Evolutionary conservation across 768 basidiomycete genomes (phyloP).

Genomic region (Leccinellum luteum): DNA sequence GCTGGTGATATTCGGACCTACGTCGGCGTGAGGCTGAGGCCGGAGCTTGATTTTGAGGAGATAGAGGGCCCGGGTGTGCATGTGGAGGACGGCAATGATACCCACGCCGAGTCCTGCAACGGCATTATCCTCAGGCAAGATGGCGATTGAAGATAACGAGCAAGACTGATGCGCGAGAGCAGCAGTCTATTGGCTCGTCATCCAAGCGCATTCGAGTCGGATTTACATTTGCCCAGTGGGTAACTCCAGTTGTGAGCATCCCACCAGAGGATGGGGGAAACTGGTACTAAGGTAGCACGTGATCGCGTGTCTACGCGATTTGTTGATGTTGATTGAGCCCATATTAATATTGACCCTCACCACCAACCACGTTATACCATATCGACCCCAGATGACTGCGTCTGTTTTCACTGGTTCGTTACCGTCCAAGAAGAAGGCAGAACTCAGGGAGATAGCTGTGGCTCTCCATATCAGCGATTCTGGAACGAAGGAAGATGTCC

Average conservation of each 20-base stretch:
- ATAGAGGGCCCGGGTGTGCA: constrained; percentile 71
- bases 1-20: constrained; percentile 87
- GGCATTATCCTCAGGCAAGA: constrained; percentile 82
- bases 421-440: constrained; percentile 65
- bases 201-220: no score
- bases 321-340: constrained; percentile 29
- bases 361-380: constrained; percentile 11
- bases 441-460: constrained; percentile 58
- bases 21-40: constrained; percentile 47
- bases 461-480: constrained; percentile 50
- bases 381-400: constrained; percentile 38
- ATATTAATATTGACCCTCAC: constrained; percentile 10
- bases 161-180: no score
- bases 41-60: constrained; percentile 93
- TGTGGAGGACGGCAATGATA: constrained; percentile 52
- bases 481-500: constrained; percentile 65
- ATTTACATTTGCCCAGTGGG: no score
- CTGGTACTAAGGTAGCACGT: no score
- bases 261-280: not conserved
- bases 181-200: no score
- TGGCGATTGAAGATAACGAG: no score
- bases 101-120: constrained; percentile 91
- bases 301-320: constrained; percentile 24
- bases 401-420: constrained; percentile 50
- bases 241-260: no score